Percentiles rank a stretch among this genome's conserved stretches.
Evolutionary conservation across 2,329 filamentous ascomycete species (phyloP).

Genomic region (Aureobasidium namibiae): DNA sequence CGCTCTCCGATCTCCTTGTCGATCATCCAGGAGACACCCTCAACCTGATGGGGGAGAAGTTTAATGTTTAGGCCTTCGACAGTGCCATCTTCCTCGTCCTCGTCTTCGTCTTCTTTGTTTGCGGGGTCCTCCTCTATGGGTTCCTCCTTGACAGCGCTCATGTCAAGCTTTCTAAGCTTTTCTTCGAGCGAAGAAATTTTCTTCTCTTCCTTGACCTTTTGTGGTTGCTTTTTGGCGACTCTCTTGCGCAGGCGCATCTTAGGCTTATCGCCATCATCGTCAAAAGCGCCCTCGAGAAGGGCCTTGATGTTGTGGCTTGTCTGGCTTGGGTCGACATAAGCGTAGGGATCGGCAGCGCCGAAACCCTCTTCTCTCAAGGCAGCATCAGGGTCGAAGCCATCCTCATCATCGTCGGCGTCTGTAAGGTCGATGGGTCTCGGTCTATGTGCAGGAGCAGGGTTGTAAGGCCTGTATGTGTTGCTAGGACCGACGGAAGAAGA

Average conservation of each 20-base stretch:
- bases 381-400: constrained; percentile 40
- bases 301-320: constrained; percentile 72
- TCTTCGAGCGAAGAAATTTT: constrained; percentile 34
- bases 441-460: constrained; percentile 22
- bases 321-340: constrained; percentile 62
- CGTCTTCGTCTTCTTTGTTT: constrained; percentile 31
- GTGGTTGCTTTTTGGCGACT: constrained; percentile 29
- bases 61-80: constrained; percentile 80
- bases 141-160: constrained; percentile 42
- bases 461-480: constrained; percentile 41
- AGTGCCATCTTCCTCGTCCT: constrained; percentile 50
- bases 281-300: constrained; percentile 71
- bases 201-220: constrained; percentile 23
- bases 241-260: constrained; percentile 37
- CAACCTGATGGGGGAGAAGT: constrained; percentile 85
- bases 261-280: constrained; percentile 57
- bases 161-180: constrained; percentile 36
- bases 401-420: constrained; percentile 29
- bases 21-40: constrained; percentile 91
- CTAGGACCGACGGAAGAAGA: constrained; percentile 36
- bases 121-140: constrained; percentile 32
- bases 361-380: constrained; percentile 41
- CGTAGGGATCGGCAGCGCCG: constrained; percentile 46
- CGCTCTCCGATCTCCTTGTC: constrained; percentile 81
- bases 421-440: constrained; percentile 43